phyloP scores from a whole-genome alignment of 306 rosid genomes.

The Echinosophora koreensis region DNA sequence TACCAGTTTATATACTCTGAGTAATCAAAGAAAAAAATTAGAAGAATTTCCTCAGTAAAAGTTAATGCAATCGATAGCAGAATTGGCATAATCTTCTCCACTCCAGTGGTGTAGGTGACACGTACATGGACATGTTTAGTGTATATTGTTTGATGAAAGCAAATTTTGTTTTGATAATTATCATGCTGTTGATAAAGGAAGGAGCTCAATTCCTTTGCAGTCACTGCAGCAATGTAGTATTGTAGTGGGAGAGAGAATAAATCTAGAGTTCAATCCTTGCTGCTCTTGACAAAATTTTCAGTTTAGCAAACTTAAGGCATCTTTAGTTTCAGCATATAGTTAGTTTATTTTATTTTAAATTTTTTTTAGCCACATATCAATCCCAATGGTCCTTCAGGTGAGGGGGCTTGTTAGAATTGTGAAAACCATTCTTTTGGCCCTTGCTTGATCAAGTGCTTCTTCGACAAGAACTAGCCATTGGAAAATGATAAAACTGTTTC shows the following conservation, averaged over 20 bases:
- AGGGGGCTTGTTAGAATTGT: slow-evolving; percentile 9
- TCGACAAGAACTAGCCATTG: slow-evolving; percentile 17
- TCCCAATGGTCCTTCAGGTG: background rate
- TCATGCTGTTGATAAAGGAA: background rate
- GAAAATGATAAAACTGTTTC: slow-evolving; percentile 23
- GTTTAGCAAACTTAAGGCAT: background rate
- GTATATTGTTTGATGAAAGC: slow-evolving; percentile 21
- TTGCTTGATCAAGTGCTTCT: slow-evolving; percentile 13
- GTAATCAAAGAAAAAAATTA: background rate
- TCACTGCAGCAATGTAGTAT: slow-evolving; percentile 20
- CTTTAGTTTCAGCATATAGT: slow-evolving; percentile 23
- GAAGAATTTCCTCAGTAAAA: slow-evolving; percentile 3
- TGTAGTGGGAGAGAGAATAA: slow-evolving; percentile 10
- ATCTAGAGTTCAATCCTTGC: slow-evolving; percentile 30
- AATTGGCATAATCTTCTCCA: slow-evolving; percentile 24
- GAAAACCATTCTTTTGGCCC: slow-evolving; percentile 19
- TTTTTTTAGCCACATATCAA: slow-evolving; percentile 18
- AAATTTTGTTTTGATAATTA: slow-evolving; percentile 10
- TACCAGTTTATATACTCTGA: slow-evolving; percentile 16
- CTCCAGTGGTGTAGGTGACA: slow-evolving; percentile 10
- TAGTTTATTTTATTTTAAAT: background rate
- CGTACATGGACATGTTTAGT: background rate
- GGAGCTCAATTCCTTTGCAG: background rate
- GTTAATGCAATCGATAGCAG: slow-evolving; percentile 17
- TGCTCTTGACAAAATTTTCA: slow-evolving; percentile 9